Base-by-base conservation (phyloP, 2,329 filamentous ascomycete species). In the Malbranchea zuffiana region DNA sequence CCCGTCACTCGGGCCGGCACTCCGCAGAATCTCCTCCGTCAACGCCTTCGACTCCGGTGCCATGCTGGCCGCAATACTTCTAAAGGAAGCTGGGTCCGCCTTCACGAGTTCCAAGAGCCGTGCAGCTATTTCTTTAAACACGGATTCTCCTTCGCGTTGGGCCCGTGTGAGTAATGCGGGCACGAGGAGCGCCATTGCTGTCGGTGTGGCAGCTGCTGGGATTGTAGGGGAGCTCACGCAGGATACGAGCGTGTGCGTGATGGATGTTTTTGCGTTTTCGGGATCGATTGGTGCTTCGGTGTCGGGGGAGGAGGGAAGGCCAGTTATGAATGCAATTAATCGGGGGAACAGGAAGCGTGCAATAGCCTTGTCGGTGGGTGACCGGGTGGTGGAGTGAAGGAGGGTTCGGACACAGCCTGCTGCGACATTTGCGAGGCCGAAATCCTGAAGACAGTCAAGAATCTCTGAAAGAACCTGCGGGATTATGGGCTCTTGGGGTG, bases 341-440 rank as follows among this genome's bases (percentile, higher is more conserved):
- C 78, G 75, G 1, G 85, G 82, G 33, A 88, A 68, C 33, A 94
- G 66, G 47, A 80, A 78, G 34, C 82, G 73, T 2, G 79, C 74
- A 35, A 96, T 78, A 42, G 72, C 75, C 48, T 85, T 73, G 53
- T 86, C 80, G 13, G 82, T 77, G 1, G 69, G 53, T 47, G 42
- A 78, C 72, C 45, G 75, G 65, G 35, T 73, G 65, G 47, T 62
- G 50, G 36, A 72, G 62, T 49, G 80, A 67, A 94, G 65, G 5
- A 96, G 71, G 5, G 86, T 90, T 39, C 87, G 78, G 47, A 88
- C 75, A 59, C 90, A 98, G 52, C 85, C 86, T 43, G 85, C 82
- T 1, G 90, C 86, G 39, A 95, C 87, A 52, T 83, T 93, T 37
- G 83, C 81, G 11, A 69, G 60, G 3, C 66, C 66, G 3, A 68